Evolutionary conservation across 352 stramenopile species (phyloP).

Genomic region (Phytophthora crassamura): DNA sequence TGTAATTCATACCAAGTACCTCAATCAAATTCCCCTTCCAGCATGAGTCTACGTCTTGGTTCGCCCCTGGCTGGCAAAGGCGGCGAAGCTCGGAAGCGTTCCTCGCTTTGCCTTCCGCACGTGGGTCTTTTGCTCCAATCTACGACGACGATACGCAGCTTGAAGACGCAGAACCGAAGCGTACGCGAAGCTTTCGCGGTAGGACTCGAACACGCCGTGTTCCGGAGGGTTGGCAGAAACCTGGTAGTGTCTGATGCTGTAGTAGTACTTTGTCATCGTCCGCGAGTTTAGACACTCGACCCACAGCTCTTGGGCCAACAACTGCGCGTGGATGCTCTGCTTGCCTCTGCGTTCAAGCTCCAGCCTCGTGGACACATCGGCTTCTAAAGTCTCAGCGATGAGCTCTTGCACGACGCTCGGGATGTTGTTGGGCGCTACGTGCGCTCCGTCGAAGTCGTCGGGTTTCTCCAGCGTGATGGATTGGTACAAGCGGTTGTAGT

Average conservation of each 20-base stretch:
- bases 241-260: constrained; percentile 65
- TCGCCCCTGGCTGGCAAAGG: constrained; percentile 29
- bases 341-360: constrained; percentile 64
- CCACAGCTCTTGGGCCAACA: constrained; percentile 73
- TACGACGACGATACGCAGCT: constrained; percentile 59
- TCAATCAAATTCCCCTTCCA: no score
- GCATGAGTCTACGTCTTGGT: constrained; percentile 7
- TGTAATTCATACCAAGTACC: no score
- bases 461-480: constrained; percentile 49
- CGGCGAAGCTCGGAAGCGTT: constrained; percentile 59
- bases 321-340: constrained; percentile 42
- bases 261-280: constrained; percentile 65
- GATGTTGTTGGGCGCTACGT: constrained; percentile 40
- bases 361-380: constrained; percentile 47
- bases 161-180: constrained; percentile 63
- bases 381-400: constrained; percentile 50
- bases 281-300: constrained; percentile 61
- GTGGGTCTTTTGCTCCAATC: constrained; percentile 51
- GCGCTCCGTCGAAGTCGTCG: constrained; percentile 62
- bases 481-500: constrained; percentile 70
- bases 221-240: constrained; percentile 44
- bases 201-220: constrained; percentile 56
- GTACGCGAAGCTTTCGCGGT: constrained; percentile 61
- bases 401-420: constrained; percentile 53
- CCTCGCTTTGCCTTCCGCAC: constrained; percentile 57